phyloP scores from a whole-genome alignment of 441 rosid species.

The Populus hybrid region DNA sequence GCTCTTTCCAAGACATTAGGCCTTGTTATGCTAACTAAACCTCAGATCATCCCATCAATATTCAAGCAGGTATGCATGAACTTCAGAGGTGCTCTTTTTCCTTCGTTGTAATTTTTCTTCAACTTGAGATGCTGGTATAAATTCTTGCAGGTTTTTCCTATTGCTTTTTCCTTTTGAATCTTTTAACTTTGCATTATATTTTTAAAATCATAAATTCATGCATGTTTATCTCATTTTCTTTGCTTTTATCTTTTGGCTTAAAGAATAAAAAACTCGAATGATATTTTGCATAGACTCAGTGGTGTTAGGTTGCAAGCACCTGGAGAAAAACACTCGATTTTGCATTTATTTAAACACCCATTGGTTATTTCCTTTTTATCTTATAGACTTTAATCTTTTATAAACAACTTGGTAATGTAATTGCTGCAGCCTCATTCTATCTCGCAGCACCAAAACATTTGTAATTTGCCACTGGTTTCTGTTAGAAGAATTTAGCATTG shows the following conservation, averaged over 20 bases:
- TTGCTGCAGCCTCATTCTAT: neutral
- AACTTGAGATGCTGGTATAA: neutral
- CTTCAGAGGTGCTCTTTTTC: neutral
- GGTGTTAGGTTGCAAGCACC: no score
- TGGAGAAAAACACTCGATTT: neutral
- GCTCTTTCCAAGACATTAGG: conserved; percentile 91
- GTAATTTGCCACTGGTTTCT: neutral
- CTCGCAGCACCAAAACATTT: neutral
- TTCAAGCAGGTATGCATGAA: conserved; percentile 58
- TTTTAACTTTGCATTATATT: no score
- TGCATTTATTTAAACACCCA: neutral
- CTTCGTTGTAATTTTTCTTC: neutral
- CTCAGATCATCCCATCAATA: conserved; percentile 77
- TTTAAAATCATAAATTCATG: neutral
- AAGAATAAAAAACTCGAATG: no score
- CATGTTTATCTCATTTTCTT: neutral
- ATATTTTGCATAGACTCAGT: no score
- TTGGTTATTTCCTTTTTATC: neutral
- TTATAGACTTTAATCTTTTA: neutral
- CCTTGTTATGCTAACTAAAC: conserved; percentile 82
- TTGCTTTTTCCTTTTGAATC: neutral
- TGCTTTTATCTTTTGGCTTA: neutral
- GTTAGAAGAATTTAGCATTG: neutral
- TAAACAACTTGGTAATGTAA: neutral
- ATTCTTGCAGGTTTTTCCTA: neutral